phyloP scores from a whole-genome alignment of 257 asterid species.

The Nicotiana otophora region DNA sequence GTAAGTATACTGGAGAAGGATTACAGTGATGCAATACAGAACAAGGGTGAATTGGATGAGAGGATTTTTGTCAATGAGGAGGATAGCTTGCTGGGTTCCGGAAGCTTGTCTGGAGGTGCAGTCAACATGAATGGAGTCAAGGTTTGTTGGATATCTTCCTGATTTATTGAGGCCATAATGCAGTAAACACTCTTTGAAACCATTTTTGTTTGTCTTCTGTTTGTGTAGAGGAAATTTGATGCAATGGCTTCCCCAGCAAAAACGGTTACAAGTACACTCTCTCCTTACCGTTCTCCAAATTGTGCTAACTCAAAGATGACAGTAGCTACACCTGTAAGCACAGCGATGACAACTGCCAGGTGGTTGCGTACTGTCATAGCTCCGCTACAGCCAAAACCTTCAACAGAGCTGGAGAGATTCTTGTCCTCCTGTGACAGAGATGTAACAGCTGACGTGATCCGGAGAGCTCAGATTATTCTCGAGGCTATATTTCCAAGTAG shows the following conservation, averaged over 20 bases:
- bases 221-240: slow-evolving; percentile 65
- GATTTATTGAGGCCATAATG: background rate
- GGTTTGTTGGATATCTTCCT: slow-evolving; percentile 22
- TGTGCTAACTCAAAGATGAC: slow-evolving; percentile 45
- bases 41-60: slow-evolving; percentile 78
- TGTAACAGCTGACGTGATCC: slow-evolving; percentile 71
- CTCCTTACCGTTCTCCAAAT: slow-evolving; percentile 62
- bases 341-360: slow-evolving; percentile 95
- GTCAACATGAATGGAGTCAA: slow-evolving; percentile 40
- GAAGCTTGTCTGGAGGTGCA: slow-evolving; percentile 73
- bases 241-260: slow-evolving; percentile 72
- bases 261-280: slow-evolving; percentile 71
- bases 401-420: slow-evolving; percentile 71
- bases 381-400: slow-evolving; percentile 85
- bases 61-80: slow-evolving; percentile 72
- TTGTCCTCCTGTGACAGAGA: slow-evolving; percentile 79
- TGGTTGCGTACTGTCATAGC: slow-evolving; percentile 87
- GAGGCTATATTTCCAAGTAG: slow-evolving; percentile 92
- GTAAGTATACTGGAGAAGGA: slow-evolving; percentile 58
- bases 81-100: slow-evolving; percentile 84
- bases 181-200: background rate
- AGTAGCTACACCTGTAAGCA: slow-evolving; percentile 90
- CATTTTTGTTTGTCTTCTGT: slow-evolving; percentile 11
- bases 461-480: slow-evolving; percentile 85
- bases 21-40: slow-evolving; percentile 47